Evolutionary conservation across 139 green algal species (phyloP), one percentile per base, ranked within the genome.

Genomic region (Diplosphaera chodatii): DNA sequence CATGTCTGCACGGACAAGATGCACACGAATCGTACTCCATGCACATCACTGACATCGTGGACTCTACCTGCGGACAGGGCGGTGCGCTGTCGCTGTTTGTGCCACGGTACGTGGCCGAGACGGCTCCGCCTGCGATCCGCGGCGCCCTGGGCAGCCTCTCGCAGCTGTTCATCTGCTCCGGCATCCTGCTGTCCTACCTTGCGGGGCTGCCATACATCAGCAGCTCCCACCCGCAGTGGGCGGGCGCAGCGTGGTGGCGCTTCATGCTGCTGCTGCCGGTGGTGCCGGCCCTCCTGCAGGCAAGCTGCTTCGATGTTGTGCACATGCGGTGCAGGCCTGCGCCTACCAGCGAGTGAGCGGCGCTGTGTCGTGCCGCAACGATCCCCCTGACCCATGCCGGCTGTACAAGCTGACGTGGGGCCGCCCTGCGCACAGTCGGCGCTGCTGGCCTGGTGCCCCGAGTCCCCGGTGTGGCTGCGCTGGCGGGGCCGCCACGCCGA

Each of bases 401-500:
- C n/a, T n/a, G n/a, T n/a, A n/a, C n/a, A n/a, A n/a, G n/a, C 29
- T 34, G 29, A 75, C 32, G 32, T 55, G 16, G 40, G 29, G 28
- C 29, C 41, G 63, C 21, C n/a, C 5, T 82, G 67, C 88, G 10
- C 37, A 10, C 37, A 94, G 73, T 75, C 64, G 13, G 29, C 74
- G 5, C 70, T 78, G 28, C 70, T 94, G 77, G 22, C 48, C 0
- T 67, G 75, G 6, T 78, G 77, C 27, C 88, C 90, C 8, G 90
- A 96, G 76, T 88, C 73, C 27, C 90, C 90, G 0, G 65, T 80
- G 20, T 94, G 86, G 87, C 83, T 95, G 64, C 41, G 83, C 27
- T 73, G 74, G 71, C 70, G 27, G 64, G 89, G 81, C 1, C 64
- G 40, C 20, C 59, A 66, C 32, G 33, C 40, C 23, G 48, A 41